Conservation (phyloP, 2,329 filamentous ascomycete genomes). For the Helotiales sp. region DNA sequence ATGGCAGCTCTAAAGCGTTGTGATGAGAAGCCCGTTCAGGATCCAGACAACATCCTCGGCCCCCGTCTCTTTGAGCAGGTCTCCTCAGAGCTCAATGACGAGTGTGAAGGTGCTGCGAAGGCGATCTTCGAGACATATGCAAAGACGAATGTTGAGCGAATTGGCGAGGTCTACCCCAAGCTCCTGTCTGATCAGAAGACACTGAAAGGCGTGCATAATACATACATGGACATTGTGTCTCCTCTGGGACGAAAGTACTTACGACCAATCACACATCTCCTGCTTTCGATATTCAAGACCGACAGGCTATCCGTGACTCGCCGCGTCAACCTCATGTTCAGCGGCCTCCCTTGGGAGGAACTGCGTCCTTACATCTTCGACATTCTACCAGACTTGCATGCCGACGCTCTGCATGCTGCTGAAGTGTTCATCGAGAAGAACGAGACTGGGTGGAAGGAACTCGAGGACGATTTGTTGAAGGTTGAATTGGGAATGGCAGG, state of each 20-base stretch:
- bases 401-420: conserved; percentile 18
- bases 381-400: conserved; percentile 18
- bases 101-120: conserved; percentile 6
- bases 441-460: conserved; percentile 9
- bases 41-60: conserved; percentile 10
- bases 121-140: conserved; percentile 23
- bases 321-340: conserved; percentile 20
- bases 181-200: background rate
- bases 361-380: conserved; percentile 12
- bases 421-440: background rate
- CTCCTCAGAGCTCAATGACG: background rate
- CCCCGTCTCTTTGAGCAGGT: conserved; percentile 19
- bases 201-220: conserved; percentile 7
- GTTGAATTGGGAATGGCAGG: conserved; percentile 11
- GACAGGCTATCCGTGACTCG: conserved; percentile 14
- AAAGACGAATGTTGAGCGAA: conserved; percentile 7
- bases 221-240: conserved; percentile 6
- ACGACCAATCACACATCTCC: background rate
- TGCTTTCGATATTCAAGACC: conserved; percentile 16
- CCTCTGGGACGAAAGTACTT: conserved; percentile 1
- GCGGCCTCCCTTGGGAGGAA: conserved; percentile 12
- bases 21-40: conserved; percentile 1
- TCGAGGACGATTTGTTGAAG: conserved; percentile 16
- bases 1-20: conserved; percentile 16
- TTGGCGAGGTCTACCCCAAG: conserved; percentile 11